Conservation (phyloP, 352 stramenopile genomes). For the Lagenidium giganteum region DNA sequence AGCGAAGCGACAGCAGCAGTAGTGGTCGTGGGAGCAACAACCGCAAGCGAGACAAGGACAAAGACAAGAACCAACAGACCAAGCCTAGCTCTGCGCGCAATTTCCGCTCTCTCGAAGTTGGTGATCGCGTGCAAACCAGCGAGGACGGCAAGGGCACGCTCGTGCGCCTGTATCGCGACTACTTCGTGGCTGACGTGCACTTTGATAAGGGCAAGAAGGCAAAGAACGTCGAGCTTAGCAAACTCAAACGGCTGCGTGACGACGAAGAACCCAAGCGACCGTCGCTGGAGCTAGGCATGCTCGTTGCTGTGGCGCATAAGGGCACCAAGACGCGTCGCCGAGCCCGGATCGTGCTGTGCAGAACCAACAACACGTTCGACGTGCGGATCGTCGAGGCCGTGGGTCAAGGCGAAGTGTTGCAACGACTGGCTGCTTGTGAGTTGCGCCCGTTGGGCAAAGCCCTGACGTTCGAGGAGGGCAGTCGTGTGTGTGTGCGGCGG, state of each 20-base stretch:
- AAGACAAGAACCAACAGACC: constrained; percentile 8
- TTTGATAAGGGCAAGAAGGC: constrained; percentile 50
- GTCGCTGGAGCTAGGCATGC: constrained; percentile 16
- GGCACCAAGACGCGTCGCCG: constrained; percentile 39
- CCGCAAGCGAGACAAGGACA: neutral
- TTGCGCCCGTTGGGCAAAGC: constrained; percentile 20
- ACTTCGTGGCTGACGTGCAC: constrained; percentile 63
- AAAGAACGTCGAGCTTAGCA: constrained; percentile 56
- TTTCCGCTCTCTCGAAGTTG: constrained; percentile 32
- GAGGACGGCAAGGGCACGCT: constrained; percentile 39
- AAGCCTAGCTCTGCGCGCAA: neutral
- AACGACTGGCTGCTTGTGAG: constrained; percentile 23
- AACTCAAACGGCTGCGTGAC: constrained; percentile 18
- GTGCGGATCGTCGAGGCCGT: constrained; percentile 41
- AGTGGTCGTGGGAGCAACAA: neutral
- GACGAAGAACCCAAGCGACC: constrained; percentile 5
- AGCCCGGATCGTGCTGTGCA: constrained; percentile 44
- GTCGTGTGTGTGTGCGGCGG: constrained; percentile 46
- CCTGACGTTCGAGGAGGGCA: constrained; percentile 27
- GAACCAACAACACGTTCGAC: constrained; percentile 58
- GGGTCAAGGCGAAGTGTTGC: constrained; percentile 30
- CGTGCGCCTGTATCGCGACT: constrained; percentile 56
- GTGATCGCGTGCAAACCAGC: constrained; percentile 39
- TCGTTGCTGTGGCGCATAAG: constrained; percentile 38
- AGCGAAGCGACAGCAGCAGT: constrained; percentile 11